phyloP scores from a whole-genome alignment of 192 early-diverging fungal genomes.

The Coemansia sp. region DNA sequence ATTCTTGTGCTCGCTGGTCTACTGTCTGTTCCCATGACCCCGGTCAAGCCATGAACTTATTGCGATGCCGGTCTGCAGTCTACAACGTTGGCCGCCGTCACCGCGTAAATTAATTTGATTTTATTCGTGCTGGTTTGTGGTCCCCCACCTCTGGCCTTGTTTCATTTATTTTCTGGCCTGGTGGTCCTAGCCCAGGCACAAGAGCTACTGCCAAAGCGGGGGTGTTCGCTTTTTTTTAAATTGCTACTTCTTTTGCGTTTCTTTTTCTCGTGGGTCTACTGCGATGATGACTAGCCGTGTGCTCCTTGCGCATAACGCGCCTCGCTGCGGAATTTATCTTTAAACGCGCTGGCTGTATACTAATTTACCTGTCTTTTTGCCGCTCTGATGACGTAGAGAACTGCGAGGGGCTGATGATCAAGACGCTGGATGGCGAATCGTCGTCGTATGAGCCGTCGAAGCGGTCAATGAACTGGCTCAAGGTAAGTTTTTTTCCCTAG shows the following conservation, averaged over 20 bases:
- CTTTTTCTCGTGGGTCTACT: conserved; percentile 11
- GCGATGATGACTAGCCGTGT: conserved; percentile 2
- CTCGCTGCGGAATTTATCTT: conserved; percentile 24
- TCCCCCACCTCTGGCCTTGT: background rate
- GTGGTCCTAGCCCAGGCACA: conserved; percentile 4
- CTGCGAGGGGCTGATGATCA: conserved; percentile 99
- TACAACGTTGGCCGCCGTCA: background rate
- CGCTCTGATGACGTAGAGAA: conserved; percentile 71
- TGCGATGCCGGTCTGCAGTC: background rate
- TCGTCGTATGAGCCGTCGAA: conserved; percentile 95
- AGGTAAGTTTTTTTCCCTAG: conserved; percentile 60
- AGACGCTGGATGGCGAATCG: conserved; percentile 82
- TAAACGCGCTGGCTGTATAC: conserved; percentile 44
- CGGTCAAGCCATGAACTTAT: background rate
- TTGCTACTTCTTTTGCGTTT: background rate
- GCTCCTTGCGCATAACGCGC: background rate
- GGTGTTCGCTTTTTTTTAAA: background rate
- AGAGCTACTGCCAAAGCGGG: background rate
- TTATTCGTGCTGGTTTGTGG: background rate
- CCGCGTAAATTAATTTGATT: conserved; percentile 4
- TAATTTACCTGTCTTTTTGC: conserved; percentile 48
- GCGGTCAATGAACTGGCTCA: conserved; percentile 97
- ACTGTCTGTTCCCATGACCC: conserved; percentile 9
- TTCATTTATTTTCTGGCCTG: conserved; percentile 6
- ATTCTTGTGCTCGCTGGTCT: background rate